Evolutionary conservation across 805 yeast genomes (phyloP), one percentile per base, ranked within the genome.

Genomic region (Candida tallmaniae): DNA sequence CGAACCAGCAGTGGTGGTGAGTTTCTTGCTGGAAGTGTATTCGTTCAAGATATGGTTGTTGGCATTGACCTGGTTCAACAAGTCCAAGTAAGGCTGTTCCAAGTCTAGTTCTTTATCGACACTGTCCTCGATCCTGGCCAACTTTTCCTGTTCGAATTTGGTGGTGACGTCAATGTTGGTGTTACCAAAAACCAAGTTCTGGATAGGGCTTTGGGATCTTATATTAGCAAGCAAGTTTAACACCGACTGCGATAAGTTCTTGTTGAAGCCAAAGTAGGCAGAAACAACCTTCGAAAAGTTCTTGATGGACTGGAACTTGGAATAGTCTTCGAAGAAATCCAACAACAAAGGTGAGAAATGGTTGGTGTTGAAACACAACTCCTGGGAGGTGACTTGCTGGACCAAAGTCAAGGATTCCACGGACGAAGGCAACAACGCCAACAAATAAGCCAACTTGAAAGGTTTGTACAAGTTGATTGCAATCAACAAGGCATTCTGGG

Each of bases 81-180:
- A 76, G 54, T 80, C 81, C 45, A 79, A 61, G 62, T 89, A 89
- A 13, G 89, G 86, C 33, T 78, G 75, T 59, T 86, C 96, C 44
- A 80, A 70, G 17, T 61, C 58, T 37, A 66, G 51, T 5, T 76
- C 83, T 29, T 68, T 66, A 23, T 61, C 59, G 20, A 73, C 54
- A 9, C 78, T 74, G 13, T 50, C 47, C 10, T 56, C 20, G 32
- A 39, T 46, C 31, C 41, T 51, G 8, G 33, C 39, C 19, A 32
- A 29, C 35, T 42, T 45, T 29, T 52, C 42, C 31, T 53, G 54
- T 29, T 54, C 48, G 4, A 55, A 43, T 35, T 55, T 57, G 16
- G 63, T 52, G 19, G 61, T 37, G 30, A 56, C 41, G 27, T 54
- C 57, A 20, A 56, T 45, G 23, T 53, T 30, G 6, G 52, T 41